phyloP scores from a whole-genome alignment of 2,329 filamentous ascomycete species.

The Cladophialophora carrionii region DNA sequence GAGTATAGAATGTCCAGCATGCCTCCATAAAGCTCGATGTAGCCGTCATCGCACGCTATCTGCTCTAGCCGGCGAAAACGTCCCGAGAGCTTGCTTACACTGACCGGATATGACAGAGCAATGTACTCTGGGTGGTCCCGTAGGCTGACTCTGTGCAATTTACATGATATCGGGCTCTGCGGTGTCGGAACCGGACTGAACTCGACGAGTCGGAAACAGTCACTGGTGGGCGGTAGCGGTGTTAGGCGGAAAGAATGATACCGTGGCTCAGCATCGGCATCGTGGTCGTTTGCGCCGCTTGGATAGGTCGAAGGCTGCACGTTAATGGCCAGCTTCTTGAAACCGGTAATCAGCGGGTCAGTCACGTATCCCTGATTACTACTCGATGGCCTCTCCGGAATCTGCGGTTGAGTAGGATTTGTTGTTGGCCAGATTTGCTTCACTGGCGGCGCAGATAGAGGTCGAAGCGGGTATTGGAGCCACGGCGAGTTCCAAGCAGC shows the following conservation, averaged over 20 bases:
- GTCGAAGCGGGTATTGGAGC: background rate
- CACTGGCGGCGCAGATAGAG: background rate
- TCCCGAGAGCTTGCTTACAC: background rate
- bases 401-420: background rate
- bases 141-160: background rate
- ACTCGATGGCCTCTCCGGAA: background rate
- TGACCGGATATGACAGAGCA: slow-evolving; percentile 2
- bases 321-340: background rate
- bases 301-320: background rate
- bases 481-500: background rate
- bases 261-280: background rate
- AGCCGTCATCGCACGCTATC: background rate
- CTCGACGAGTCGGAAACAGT: background rate
- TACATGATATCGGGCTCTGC: slow-evolving; percentile 3
- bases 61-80: background rate
- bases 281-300: background rate
- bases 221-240: background rate
- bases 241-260: slow-evolving; percentile 6
- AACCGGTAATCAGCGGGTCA: background rate
- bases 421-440: background rate
- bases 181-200: slow-evolving; percentile 1
- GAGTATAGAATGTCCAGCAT: slow-evolving; percentile 2
- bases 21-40: background rate
- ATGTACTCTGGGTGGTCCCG: slow-evolving; percentile 2
- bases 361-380: background rate